These are phyloP conservation scores for Saitoella complicata DNA, from an alignment of 805 yeast genomes.

Conservation along the genomic window DNA sequence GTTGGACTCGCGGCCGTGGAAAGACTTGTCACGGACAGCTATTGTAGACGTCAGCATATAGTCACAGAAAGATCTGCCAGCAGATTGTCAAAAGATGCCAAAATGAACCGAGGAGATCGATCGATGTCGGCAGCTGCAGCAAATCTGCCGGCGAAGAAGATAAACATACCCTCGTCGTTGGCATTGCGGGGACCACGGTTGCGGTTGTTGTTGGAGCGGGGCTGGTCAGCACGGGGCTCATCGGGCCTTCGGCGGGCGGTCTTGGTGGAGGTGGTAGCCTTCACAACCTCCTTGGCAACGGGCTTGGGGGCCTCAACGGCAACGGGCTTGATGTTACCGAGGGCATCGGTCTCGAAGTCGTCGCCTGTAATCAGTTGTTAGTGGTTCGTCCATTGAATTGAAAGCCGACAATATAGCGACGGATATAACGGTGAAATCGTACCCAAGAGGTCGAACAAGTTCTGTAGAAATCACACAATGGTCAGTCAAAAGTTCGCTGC, in stretches of 20 bases:
- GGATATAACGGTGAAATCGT: neutral
- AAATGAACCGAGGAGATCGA: no score
- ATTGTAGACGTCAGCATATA: no score
- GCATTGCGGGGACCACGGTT: slow-evolving; percentile 45
- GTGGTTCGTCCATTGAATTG: neutral
- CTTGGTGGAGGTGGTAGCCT: slow-evolving; percentile 62
- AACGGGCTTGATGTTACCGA: slow-evolving; percentile 13
- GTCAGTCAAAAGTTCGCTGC: neutral
- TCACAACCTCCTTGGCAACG: slow-evolving; percentile 49
- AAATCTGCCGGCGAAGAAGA: no score
- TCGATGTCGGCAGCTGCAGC: no score
- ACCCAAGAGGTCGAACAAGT: slow-evolving; percentile 11
- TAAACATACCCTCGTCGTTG: slow-evolving; percentile 51
- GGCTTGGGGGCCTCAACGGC: slow-evolving; percentile 21
- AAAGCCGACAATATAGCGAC: neutral
- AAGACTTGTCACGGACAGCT: slow-evolving; percentile 36
- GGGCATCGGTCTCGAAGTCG: slow-evolving; percentile 60
- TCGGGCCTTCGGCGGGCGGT: slow-evolving; percentile 70
- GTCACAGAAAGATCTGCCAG: no score
- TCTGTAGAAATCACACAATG: slow-evolving; percentile 4
- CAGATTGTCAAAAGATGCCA: no score
- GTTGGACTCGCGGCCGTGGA: slow-evolving; percentile 39
- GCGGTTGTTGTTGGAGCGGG: slow-evolving; percentile 44
- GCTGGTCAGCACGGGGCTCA: slow-evolving; percentile 37
- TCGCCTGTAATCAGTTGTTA: slow-evolving; percentile 37